Conservation (phyloP, 2,329 filamentous ascomycete species). For the Colletotrichum camelliae region DNA sequence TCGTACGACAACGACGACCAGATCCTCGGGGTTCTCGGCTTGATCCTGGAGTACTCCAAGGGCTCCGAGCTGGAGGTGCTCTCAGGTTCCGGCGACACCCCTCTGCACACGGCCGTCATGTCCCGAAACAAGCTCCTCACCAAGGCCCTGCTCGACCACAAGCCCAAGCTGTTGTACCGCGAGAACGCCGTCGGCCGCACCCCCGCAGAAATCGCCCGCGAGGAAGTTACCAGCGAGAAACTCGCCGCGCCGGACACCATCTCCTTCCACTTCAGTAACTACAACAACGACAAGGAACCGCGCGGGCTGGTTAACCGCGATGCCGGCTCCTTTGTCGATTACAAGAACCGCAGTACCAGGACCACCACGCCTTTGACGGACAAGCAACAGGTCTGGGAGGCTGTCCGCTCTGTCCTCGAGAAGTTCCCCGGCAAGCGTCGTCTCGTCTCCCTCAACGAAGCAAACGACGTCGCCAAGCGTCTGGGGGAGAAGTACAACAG, state of each 20-base stretch:
- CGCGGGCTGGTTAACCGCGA: neutral
- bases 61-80: conserved; percentile 62
- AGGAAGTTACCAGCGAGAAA: conserved; percentile 50
- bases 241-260: conserved; percentile 30
- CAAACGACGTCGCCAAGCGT: conserved; percentile 63
- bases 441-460: conserved; percentile 60
- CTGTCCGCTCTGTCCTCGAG: conserved; percentile 29
- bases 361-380: neutral
- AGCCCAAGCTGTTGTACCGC: conserved; percentile 65
- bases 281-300: neutral
- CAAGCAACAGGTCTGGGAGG: conserved; percentile 23
- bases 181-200: conserved; percentile 82
- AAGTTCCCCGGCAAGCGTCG: conserved; percentile 44
- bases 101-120: conserved; percentile 63
- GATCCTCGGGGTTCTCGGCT: conserved; percentile 45
- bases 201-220: conserved; percentile 70
- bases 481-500: conserved; percentile 54
- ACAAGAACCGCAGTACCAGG: neutral
- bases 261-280: neutral
- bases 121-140: conserved; percentile 39
- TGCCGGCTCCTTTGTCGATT: conserved; percentile 7
- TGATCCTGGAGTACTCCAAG: conserved; percentile 61
- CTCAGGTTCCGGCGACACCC: conserved; percentile 69
- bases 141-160: conserved; percentile 55
- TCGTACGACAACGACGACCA: conserved; percentile 33